Conservation (phyloP, 1,284 basidiomycete species). For the Ustilago sp. region DNA sequence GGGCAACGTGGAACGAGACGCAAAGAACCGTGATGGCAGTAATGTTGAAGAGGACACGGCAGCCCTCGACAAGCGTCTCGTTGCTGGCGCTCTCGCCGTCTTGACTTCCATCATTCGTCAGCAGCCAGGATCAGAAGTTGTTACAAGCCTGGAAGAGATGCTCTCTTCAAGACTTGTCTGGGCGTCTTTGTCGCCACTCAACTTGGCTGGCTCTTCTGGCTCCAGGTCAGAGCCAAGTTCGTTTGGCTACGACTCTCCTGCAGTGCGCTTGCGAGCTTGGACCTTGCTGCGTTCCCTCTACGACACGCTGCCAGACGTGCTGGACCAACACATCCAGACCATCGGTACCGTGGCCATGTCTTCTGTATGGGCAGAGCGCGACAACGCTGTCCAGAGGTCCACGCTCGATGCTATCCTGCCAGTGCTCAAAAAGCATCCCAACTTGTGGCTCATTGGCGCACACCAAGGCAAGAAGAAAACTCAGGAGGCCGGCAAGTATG, state of each 20-base stretch:
- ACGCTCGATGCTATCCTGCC: conserved; percentile 60
- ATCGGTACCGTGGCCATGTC: conserved; percentile 52
- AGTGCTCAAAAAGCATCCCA: conserved; percentile 55
- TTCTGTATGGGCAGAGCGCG: conserved; percentile 64
- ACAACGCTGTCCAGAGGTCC: conserved; percentile 51
- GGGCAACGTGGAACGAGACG: conserved; percentile 51
- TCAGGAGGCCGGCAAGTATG: not conserved
- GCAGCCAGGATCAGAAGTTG: conserved; percentile 13
- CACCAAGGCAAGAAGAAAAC: not conserved
- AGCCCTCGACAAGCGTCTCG: conserved; percentile 63
- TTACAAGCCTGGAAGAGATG: conserved; percentile 44
- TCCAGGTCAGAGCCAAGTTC: conserved; percentile 14
- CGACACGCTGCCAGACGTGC: conserved; percentile 14
- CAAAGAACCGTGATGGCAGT: conserved; percentile 67
- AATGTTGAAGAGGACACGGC: conserved; percentile 66
- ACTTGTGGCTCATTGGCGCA: conserved; percentile 62
- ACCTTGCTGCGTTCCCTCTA: conserved; percentile 40
- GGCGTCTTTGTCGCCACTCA: conserved; percentile 45
- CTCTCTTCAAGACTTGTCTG: conserved; percentile 52
- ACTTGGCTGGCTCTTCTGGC: conserved; percentile 17
- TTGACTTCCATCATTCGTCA: conserved; percentile 43
- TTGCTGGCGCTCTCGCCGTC: conserved; percentile 59
- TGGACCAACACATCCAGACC: conserved; percentile 41
- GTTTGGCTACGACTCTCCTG: conserved; percentile 55
- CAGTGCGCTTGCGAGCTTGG: conserved; percentile 60